phyloP scores from a whole-genome alignment of 805 yeast genomes.

The Cyberlindnera americana region DNA sequence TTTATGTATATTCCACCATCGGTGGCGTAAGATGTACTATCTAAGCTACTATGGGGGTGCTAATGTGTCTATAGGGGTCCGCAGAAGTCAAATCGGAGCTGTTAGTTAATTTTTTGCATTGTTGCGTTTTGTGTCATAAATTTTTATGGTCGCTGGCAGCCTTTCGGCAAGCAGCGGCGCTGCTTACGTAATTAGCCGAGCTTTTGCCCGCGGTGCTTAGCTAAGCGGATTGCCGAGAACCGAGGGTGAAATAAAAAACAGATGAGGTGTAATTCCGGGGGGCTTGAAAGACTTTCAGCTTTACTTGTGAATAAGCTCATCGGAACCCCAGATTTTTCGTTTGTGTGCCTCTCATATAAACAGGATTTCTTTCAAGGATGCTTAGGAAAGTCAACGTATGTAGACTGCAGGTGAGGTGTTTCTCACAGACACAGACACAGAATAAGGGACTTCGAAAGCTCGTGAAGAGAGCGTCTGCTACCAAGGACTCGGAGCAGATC shows the following conservation, averaged over 20 bases:
- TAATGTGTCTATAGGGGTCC: background rate
- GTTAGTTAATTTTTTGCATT: background rate
- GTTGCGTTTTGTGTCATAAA: constrained; percentile 1
- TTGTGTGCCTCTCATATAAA: too few species aligned
- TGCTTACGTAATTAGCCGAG: background rate
- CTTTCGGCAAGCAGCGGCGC: background rate
- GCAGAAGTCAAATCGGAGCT: too few species aligned
- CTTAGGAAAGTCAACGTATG: background rate
- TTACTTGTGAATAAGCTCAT: background rate
- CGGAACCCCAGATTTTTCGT: background rate
- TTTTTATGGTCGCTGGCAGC: too few species aligned
- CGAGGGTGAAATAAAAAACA: too few species aligned
- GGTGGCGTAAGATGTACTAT: background rate
- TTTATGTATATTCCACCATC: too few species aligned
- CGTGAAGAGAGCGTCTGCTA: constrained; percentile 2
- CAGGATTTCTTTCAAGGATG: too few species aligned
- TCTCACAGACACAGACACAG: background rate
- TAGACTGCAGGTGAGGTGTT: background rate
- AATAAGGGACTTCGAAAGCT: constrained; percentile 1
- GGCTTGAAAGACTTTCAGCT: background rate
- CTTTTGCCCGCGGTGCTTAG: too few species aligned
- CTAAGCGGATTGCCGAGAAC: background rate
- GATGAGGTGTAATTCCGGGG: too few species aligned
- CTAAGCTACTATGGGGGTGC: background rate
- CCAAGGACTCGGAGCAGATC: constrained; percentile 8